phyloP scores from a whole-genome alignment of 2,329 filamentous ascomycete species.

The Septoria linicola region DNA sequence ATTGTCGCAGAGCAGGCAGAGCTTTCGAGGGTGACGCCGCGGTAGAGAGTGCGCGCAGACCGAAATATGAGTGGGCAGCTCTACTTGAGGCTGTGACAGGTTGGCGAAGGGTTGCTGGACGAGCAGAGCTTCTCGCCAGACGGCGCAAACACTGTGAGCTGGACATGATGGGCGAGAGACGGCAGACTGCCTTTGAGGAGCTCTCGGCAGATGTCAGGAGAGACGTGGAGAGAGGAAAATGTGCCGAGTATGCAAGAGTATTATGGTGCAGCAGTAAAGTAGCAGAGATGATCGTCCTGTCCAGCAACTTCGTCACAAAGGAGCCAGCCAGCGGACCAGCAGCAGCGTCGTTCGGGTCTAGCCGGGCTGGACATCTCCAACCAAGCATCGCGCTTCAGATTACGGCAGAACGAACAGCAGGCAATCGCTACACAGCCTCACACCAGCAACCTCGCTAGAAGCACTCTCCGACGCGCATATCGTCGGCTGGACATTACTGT shows the following conservation, averaged over 20 bases:
- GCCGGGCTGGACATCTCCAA: no score
- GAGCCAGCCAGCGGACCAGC: no score
- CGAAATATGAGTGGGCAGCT: slow-evolving; percentile 26
- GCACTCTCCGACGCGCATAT: background rate
- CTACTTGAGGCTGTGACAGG: slow-evolving; percentile 29
- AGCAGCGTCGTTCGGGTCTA: no score
- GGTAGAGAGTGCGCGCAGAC: slow-evolving; percentile 27
- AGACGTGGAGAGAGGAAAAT: slow-evolving; percentile 6
- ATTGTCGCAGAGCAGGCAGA: slow-evolving; percentile 21
- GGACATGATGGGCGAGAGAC: slow-evolving; percentile 37
- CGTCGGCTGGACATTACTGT: background rate
- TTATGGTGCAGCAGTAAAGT: background rate
- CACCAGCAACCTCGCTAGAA: background rate
- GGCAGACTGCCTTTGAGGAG: slow-evolving; percentile 31
- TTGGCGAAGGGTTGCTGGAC: slow-evolving; percentile 34
- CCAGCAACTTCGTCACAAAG: background rate
- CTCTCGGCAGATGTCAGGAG: slow-evolving; percentile 22
- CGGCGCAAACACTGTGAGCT: slow-evolving; percentile 42
- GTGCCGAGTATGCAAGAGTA: slow-evolving; percentile 12
- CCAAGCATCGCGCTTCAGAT: no score
- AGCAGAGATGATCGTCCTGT: background rate
- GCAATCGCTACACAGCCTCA: background rate
- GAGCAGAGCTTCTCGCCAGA: slow-evolving; percentile 32
- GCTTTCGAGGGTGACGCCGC: slow-evolving; percentile 25
- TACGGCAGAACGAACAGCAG: background rate